Base-by-base conservation (phyloP, 495 filamentous ascomycete species). In the Podospora pseudoanserina region DNA sequence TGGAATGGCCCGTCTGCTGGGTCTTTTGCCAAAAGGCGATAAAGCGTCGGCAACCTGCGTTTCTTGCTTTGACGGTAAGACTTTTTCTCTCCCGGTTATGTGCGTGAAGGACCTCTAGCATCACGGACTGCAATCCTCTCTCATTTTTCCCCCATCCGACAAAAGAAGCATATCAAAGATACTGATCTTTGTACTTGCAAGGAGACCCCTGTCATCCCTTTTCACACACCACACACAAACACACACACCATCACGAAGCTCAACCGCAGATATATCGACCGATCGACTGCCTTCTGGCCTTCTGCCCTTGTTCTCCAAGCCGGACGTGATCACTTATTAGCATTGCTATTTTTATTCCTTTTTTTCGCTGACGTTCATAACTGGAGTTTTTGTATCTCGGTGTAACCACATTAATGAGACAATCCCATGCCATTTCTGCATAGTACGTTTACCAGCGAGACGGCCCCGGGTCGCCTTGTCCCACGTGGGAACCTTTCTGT, bases 381-480 rank as follows among this genome's bases (percentile, higher is more conserved):
- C 15, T 20, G 19, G 19, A 18, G 54, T 23, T 26, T 18, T 58
- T 58, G 55, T 58, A 26, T 58, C n/a, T 58, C 55, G 55, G 55
- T 58, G 55, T 58, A 26, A 58, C 55, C 55, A 7, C 23, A 9
- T 16, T 49, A 49, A 49, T 26, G 55, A 58, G 55, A 58, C 55
- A 58, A 58, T 26, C 23, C 55, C 55, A 58, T n/a, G 55, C 55
- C 55, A 58, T 58, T 58, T 58, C 55, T 58, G 55, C 55, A 58
- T 26, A 58, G 55, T 58, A 58, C 55, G 55, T 26, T 58, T 58
- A 58, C 55, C 55, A 58, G 55, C 55, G 23, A 26, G 23, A 26
- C 55, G 55, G 55, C n/a, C 23, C 55, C 23, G 55, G 55, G 55
- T 26, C 55, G 55, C n/a, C 55, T 58, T 58, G 55, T 58, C 55